Evolutionary conservation across 768 basidiomycete genomes (phyloP), one percentile per base, ranked within the genome.

Genomic region (Boletus tylopilopsis): DNA sequence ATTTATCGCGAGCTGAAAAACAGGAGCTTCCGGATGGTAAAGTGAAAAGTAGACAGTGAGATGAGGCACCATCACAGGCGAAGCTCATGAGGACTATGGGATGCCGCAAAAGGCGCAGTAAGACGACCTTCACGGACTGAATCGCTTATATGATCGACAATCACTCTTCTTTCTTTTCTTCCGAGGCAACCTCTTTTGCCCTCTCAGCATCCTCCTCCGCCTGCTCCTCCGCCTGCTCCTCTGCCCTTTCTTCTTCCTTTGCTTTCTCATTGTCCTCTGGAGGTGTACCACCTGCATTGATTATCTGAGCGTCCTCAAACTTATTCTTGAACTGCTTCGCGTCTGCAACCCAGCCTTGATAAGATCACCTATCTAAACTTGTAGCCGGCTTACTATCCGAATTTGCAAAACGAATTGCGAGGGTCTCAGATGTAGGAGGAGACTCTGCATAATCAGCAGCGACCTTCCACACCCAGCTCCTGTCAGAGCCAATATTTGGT

Each of bases 391-490:
- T 58, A 95, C 94, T 92, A 16, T 98, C 94, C 49, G 91, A 75
- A 73, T 96, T 99, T 56, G 92, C 95, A 62, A 99, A 98, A 48
- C 96, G 90, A 67, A 99, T 96, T 43, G 96, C 96, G 53, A 99
- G 84, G 22, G 96, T 99, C 74, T 98, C 96, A 19, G 94, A 68
- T 38, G 91, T 87, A 21, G 95, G 82, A 39, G 90, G 92, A 45
- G 78, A 76, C 68, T 99, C 96, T 45, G 95, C 83, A 67, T 90
- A 94, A 70, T 99, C 96, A 23, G 95, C 95, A 45, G 84, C 80
- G 45, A 95, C 94, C 70, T 96, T 95, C 88, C 90, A 98, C 29
- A 99, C 94, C 96, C 96, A 98, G 62, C 93, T 95, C 71, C 96
- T 82, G 76, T 99, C 96, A 43, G 94, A 98, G 44, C 94, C 95